These are phyloP conservation scores for Debaryomyces psychrophilus DNA, from an alignment of 1,139 yeast species.

Conservation along the genomic window DNA sequence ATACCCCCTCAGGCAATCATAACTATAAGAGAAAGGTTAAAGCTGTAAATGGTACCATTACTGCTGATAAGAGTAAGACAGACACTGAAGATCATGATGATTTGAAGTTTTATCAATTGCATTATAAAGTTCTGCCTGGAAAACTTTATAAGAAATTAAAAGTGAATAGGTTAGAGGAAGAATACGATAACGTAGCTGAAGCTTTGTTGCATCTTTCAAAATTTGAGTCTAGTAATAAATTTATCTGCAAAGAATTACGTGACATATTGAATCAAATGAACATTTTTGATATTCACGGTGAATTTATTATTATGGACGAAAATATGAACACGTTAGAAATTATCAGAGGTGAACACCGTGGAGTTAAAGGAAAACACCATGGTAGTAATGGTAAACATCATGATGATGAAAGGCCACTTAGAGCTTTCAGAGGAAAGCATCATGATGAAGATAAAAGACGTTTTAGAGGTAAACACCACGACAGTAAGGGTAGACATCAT, in stretches of 20 bases:
- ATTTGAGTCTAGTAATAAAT: neutral
- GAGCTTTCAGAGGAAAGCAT: neutral
- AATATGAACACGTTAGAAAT: neutral
- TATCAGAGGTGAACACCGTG: neutral
- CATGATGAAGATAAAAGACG: neutral
- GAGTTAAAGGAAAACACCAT: neutral
- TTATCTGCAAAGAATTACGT: neutral
- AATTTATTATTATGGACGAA: neutral
- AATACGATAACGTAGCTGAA: neutral
- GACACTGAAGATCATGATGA: neutral
- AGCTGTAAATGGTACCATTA: constrained; percentile 41
- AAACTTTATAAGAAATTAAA: neutral
- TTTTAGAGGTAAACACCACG: no score
- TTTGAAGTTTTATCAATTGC: neutral
- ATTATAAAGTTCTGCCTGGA: neutral
- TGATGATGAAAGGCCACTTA: neutral
- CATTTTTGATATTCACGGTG: neutral
- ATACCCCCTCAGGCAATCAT: constrained; percentile 28
- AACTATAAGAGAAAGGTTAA: constrained; percentile 44
- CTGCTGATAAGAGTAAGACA: constrained; percentile 24
- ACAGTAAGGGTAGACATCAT: neutral
- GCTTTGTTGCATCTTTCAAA: neutral
- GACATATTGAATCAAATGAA: constrained; percentile 1
- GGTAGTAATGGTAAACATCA: neutral
- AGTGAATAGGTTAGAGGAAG: neutral